These are phyloP conservation scores for Penstemon newberryi DNA, from an alignment of 257 asterid species.

Conservation along the genomic window DNA sequence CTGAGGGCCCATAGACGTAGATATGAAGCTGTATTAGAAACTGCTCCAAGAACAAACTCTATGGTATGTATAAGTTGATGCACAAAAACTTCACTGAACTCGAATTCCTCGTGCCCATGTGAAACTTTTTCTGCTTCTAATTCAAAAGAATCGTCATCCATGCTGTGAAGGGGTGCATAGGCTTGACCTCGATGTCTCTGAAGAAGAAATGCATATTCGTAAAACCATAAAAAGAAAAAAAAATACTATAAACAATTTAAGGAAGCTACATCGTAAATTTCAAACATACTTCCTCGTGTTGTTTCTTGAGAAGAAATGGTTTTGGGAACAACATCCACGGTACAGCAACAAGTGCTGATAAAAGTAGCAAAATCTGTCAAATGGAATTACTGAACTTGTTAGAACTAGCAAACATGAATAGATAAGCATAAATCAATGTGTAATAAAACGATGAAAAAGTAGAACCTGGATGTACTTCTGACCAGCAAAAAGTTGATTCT, in stretches of 20 bases:
- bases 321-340: conserved; percentile 76
- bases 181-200: conserved; percentile 61
- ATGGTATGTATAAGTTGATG: conserved; percentile 71
- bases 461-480: conserved; percentile 63
- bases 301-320: conserved; percentile 59
- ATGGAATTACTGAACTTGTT: conserved; percentile 6
- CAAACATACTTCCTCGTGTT: conserved; percentile 52
- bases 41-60: conserved; percentile 68
- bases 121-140: conserved; percentile 42
- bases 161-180: conserved; percentile 42
- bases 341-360: conserved; percentile 61
- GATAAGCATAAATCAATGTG: background rate
- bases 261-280: background rate
- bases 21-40: conserved; percentile 72
- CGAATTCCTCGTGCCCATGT: conserved; percentile 53
- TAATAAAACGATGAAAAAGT: conserved; percentile 4
- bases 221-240: conserved; percentile 21
- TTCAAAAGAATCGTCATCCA: conserved; percentile 45
- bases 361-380: conserved; percentile 46
- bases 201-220: conserved; percentile 20
- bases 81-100: conserved; percentile 63
- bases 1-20: conserved; percentile 79
- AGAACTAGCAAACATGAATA: conserved; percentile 12
- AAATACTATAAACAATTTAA: background rate
- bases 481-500: conserved; percentile 58